Conservation (phyloP, 352 stramenopile species). For the Chrysophaeum taylorii region DNA sequence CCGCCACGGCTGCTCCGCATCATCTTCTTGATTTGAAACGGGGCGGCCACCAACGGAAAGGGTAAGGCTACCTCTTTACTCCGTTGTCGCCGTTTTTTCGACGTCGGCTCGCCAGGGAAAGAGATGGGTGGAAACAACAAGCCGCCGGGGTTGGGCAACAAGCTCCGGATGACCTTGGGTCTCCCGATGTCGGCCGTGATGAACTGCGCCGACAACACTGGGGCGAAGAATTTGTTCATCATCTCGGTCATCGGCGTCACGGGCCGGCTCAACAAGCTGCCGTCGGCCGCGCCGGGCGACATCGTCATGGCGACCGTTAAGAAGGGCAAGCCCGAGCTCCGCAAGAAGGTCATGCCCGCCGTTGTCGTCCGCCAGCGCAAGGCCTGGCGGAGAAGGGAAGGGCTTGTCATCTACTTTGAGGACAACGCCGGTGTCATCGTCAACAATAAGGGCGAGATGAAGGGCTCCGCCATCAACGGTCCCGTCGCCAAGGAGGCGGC, state of each 20-base stretch:
- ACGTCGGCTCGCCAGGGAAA: too few species aligned
- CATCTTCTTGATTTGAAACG: too few species aligned
- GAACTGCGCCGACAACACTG: conserved; percentile 99
- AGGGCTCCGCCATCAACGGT: conserved; percentile 97
- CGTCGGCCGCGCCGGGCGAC: conserved; percentile 91
- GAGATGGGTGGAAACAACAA: conserved; percentile 5
- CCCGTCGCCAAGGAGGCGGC: conserved; percentile 99
- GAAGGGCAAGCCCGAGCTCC: conserved; percentile 99
- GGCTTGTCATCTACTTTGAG: conserved; percentile 99
- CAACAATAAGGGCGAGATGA: conserved; percentile 99
- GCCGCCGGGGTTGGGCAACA: conserved; percentile 67
- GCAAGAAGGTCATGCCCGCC: conserved; percentile 99
- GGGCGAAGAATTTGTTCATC: conserved; percentile 99
- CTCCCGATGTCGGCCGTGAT: conserved; percentile 94
- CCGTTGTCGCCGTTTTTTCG: too few species aligned
- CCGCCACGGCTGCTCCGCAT: background rate
- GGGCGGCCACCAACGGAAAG: too few species aligned
- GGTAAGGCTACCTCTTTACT: too few species aligned
- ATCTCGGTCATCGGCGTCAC: conserved; percentile 98
- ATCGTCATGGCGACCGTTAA: conserved; percentile 99
- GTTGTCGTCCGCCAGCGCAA: conserved; percentile 99
- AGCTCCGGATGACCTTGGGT: conserved; percentile 98
- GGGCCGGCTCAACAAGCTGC: conserved; percentile 96
- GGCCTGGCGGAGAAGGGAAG: conserved; percentile 96
- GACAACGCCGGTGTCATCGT: conserved; percentile 99